Base-by-base conservation (phyloP, 2,329 filamentous ascomycete genomes). In the Pestalotiopsis fici region DNA sequence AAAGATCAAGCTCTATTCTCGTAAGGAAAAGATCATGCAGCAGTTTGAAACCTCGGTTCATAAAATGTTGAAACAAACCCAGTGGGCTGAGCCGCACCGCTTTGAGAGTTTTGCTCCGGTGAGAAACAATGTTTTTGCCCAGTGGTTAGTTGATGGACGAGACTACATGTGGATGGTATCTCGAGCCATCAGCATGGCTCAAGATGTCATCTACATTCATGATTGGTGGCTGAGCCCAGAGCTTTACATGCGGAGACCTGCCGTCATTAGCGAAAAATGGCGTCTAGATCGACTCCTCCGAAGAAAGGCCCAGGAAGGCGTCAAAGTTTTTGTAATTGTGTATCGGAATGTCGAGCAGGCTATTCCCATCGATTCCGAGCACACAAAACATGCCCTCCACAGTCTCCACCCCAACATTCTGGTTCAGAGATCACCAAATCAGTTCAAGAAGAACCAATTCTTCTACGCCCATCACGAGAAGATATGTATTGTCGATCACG, bases 131-230 rank as follows among this genome's bases (percentile, higher is more conserved):
- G 94, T 96, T 31, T 96, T 95, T 81, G 94, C 95, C 2, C 94
- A 98, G 76, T 98, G 95, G 95, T 87, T 99, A 9, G 95, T 99
- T 0, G 96, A 99, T 79, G 96, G 93, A 18, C 90, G 96, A 72
- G 96, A 99, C 78, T 97, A 98, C 83, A 98, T 98, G 95, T 99
- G 96, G 96, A 97, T 98, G 78, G 94, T 98, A 7, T 98, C 95
- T 12, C 89, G 95, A 71, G 96, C 96, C 13, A 97, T 99, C 74
- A 96, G 94, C 77, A 97, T 98, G 90, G 96, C 96, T 9, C 93
- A 93, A 74, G 96, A 98, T 81, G 95, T 98, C 69, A 95, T 99
- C 73, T 98, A 98, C 80, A 98, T 99, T 70, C 96, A 99, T 78
- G 96, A 98, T 79, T 99, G 96, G 96, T 99, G 96, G 96, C 83